phyloP scores from a whole-genome alignment of 2,329 filamentous ascomycete genomes.

The Cladophialophora bantiana region DNA sequence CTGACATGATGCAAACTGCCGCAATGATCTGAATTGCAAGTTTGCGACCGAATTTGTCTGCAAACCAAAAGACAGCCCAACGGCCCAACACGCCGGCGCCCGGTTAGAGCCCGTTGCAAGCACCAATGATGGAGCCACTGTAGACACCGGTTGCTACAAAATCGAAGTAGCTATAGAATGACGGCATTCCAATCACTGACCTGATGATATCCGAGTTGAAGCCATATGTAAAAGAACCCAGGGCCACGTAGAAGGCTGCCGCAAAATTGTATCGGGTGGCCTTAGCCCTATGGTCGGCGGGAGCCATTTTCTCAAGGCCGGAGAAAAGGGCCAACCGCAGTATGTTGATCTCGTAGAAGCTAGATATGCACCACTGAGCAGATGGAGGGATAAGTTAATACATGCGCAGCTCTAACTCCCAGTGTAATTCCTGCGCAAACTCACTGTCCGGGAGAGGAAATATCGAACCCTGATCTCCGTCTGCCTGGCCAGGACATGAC shows the following conservation, averaged over 20 bases:
- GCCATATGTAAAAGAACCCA: slow-evolving; percentile 33
- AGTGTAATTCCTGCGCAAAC: neutral
- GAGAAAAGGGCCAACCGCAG: neutral
- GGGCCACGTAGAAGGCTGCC: slow-evolving; percentile 26
- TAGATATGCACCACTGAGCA: neutral
- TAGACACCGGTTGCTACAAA: slow-evolving; percentile 40
- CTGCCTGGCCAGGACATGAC: neutral
- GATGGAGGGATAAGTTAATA: neutral
- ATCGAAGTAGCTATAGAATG: slow-evolving; percentile 51
- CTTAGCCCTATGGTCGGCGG: neutral
- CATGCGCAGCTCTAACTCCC: neutral
- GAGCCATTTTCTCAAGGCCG: neutral
- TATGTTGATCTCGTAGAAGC: neutral
- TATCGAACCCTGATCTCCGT: neutral
- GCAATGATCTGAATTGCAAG: slow-evolving; percentile 5
- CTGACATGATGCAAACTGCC: slow-evolving; percentile 10
- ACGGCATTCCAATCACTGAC: slow-evolving; percentile 24
- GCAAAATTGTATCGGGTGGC: slow-evolving; percentile 24
- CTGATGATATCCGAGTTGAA: slow-evolving; percentile 29
- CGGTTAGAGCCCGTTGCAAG: slow-evolving; percentile 22
- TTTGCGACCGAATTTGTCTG: slow-evolving; percentile 14
- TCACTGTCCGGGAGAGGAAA: neutral
- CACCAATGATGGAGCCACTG: slow-evolving; percentile 5
- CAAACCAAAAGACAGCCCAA: slow-evolving; percentile 3
- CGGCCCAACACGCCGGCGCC: slow-evolving; percentile 16